Evolutionary conservation across 345 rosid genomes (phyloP).

Genomic region (Aurinia saxatilis): DNA sequence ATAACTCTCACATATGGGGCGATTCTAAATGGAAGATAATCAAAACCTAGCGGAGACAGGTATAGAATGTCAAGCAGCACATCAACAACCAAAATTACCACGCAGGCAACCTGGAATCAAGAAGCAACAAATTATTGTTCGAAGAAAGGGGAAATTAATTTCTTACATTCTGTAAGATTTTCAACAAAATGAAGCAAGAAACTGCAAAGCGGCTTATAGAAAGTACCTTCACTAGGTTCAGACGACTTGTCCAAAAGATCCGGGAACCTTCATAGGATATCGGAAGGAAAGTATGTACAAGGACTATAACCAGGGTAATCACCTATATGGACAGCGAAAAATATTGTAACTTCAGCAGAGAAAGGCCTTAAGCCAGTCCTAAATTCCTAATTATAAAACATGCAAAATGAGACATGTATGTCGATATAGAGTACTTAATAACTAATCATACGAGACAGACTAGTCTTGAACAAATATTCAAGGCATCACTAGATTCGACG

Average conservation of each 20-base stretch:
- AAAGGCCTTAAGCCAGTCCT: not conserved
- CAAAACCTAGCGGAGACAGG: constrained; percentile 61
- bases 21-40: constrained; percentile 69
- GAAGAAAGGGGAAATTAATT: not conserved
- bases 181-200: constrained; percentile 1
- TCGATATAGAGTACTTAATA: not conserved
- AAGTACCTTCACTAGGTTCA: constrained; percentile 61
- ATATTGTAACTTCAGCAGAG: constrained; percentile 1
- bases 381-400: not conserved
- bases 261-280: constrained; percentile 64
- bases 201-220: constrained; percentile 1
- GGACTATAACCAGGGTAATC: constrained; percentile 55
- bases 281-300: constrained; percentile 60
- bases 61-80: constrained; percentile 62
- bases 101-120: constrained; percentile 58
- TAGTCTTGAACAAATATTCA: not conserved
- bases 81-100: constrained; percentile 64
- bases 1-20: constrained; percentile 88
- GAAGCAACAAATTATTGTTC: not conserved
- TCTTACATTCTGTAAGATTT: not conserved
- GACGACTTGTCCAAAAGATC: constrained; percentile 54
- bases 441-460: not conserved
- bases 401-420: not conserved
- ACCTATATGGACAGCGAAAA: constrained; percentile 13
- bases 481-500: not conserved